These are phyloP conservation scores for Trichomonas gallinae DNA, from an alignment of 208 protist species.

Conservation along the genomic window DNA sequence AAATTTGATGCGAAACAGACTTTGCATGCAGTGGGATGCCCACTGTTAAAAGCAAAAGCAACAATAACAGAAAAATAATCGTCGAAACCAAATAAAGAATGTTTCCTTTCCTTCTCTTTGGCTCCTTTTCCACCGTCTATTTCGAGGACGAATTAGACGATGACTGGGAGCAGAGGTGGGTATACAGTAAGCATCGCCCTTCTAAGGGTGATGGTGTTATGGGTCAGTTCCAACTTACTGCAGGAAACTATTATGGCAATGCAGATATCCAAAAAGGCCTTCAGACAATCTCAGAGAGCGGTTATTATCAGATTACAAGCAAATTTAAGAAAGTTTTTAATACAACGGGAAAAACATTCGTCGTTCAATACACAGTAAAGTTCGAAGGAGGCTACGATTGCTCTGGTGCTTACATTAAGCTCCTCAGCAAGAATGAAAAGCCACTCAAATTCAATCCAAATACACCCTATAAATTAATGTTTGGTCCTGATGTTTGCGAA, in stretches of 20 bases:
- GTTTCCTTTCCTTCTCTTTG: background rate
- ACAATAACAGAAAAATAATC: background rate
- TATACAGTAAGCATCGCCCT: background rate
- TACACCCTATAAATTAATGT: slow-evolving; percentile 36
- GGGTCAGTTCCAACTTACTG: background rate
- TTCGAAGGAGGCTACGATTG: slow-evolving; percentile 54
- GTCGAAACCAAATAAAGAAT: background rate
- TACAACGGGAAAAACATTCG: slow-evolving; percentile 18
- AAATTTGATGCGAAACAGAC: too few species aligned
- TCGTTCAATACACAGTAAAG: slow-evolving; percentile 48
- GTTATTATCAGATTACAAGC: background rate
- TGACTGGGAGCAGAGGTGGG: slow-evolving; percentile 4
- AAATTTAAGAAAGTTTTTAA: slow-evolving; percentile 9
- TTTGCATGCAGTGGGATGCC: too few species aligned
- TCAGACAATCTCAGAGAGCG: background rate
- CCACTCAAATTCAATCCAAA: background rate
- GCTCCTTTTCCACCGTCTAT: background rate
- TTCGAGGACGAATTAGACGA: slow-evolving; percentile 19
- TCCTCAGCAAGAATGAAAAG: background rate
- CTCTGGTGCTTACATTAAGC: slow-evolving; percentile 47
- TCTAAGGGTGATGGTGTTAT: background rate
- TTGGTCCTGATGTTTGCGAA: slow-evolving; percentile 49
- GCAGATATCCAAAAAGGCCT: background rate
- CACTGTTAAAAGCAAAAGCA: too few species aligned
- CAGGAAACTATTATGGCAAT: slow-evolving; percentile 6